Percentiles rank a stretch among this genome's conserved stretches.
Conservation (phyloP, 1,139 yeast genomes). For the Saccharomyces hybrid region DNA sequence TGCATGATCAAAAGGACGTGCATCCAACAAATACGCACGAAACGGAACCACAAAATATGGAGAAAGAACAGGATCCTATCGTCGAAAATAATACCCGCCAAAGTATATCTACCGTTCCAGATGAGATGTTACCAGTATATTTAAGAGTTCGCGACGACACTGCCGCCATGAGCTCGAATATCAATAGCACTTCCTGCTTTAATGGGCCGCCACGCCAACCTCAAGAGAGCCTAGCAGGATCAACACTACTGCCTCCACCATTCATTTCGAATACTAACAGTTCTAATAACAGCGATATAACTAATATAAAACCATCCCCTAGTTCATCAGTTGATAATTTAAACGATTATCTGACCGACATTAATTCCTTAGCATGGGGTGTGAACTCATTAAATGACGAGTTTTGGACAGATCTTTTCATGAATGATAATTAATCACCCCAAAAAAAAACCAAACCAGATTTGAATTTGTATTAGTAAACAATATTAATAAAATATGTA, state of each 20-base stretch:
- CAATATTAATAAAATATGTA: background rate
- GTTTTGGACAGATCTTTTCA: conserved; percentile 28
- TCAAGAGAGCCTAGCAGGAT: background rate
- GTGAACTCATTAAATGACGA: conserved; percentile 28
- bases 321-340: conserved; percentile 19
- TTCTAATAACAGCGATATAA: conserved; percentile 1
- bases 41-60: background rate
- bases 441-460: background rate
- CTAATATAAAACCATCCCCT: conserved; percentile 12
- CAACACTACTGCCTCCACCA: background rate
- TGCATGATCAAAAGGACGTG: background rate
- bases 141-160: background rate
- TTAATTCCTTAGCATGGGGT: conserved; percentile 23
- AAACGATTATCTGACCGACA: conserved; percentile 23
- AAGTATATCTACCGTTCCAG: background rate
- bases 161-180: background rate
- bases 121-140: conserved; percentile 1
- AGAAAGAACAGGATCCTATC: background rate
- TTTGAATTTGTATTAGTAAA: background rate
- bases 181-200: background rate
- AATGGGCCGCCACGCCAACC: background rate
- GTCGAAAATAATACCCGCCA: background rate
- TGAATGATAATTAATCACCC: conserved; percentile 12
- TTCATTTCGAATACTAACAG: background rate
- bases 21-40: background rate